These are phyloP conservation scores for Cajanus cajan DNA, from an alignment of 306 rosid species.

Conservation along the genomic window DNA sequence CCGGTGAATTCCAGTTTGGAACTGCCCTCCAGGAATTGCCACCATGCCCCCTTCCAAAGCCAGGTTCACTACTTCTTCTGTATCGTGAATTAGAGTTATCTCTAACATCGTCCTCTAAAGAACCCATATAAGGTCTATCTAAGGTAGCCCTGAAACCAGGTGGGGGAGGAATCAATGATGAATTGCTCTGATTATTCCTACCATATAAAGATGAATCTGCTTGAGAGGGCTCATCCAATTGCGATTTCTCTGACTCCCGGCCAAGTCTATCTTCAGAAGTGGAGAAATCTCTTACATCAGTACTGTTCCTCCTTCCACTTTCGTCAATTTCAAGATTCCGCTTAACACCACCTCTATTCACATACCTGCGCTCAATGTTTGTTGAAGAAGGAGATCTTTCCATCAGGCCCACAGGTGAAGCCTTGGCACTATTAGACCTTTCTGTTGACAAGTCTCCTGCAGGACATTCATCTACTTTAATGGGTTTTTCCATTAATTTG, in stretches of 20 bases:
- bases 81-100: conserved; percentile 71
- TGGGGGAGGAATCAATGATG: conserved; percentile 58
- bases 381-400: conserved; percentile 84
- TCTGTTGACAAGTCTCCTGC: conserved; percentile 67
- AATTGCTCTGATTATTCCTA: conserved; percentile 61
- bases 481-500: conserved; percentile 61
- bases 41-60: conserved; percentile 76
- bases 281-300: conserved; percentile 67
- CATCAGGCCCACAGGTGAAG: conserved; percentile 64
- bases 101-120: conserved; percentile 86
- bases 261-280: conserved; percentile 62
- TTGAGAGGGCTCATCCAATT: conserved; percentile 64
- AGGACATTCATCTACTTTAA: conserved; percentile 62
- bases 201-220: conserved; percentile 61
- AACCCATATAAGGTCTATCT: conserved; percentile 76
- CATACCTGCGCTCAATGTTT: conserved; percentile 70
- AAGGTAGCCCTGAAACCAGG: conserved; percentile 70
- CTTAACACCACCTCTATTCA: conserved; percentile 52
- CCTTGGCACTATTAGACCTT: conserved; percentile 79
- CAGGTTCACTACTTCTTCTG: conserved; percentile 73
- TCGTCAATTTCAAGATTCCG: conserved; percentile 77
- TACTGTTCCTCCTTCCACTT: conserved; percentile 66
- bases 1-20: conserved; percentile 80
- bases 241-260: conserved; percentile 69
- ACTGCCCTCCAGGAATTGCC: conserved; percentile 93